phyloP scores from a whole-genome alignment of 2,329 filamentous ascomycete genomes.

The Hyphodiscus sp. region DNA sequence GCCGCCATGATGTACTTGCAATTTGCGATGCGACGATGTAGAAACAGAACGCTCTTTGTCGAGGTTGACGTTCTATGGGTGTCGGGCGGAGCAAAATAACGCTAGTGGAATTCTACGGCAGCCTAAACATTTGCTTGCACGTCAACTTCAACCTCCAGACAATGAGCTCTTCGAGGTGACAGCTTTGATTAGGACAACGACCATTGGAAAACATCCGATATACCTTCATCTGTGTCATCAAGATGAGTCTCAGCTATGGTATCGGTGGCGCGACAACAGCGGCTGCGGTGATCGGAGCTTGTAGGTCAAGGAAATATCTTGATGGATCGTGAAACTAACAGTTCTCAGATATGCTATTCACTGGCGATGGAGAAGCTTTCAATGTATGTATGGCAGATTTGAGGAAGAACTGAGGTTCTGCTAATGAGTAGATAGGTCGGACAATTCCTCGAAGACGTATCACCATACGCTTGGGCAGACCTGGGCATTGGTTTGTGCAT shows the following conservation, averaged over 20 bases:
- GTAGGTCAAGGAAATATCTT: slow-evolving; percentile 46
- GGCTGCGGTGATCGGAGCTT: slow-evolving; percentile 68
- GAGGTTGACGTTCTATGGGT: slow-evolving; percentile 1
- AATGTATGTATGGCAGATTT: slow-evolving; percentile 55
- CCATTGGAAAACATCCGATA: slow-evolving; percentile 1
- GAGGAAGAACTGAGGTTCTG: slow-evolving; percentile 2
- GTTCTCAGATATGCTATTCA: slow-evolving; percentile 90
- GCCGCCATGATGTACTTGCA: slow-evolving; percentile 38
- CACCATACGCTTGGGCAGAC: slow-evolving; percentile 89
- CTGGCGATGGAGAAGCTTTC: slow-evolving; percentile 90
- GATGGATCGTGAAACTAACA: slow-evolving; percentile 18
- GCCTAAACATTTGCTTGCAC: slow-evolving; percentile 6
- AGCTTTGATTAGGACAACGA: slow-evolving; percentile 11
- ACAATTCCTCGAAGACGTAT: slow-evolving; percentile 87
- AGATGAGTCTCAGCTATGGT: slow-evolving; percentile 70
- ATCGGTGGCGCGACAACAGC: slow-evolving; percentile 61
- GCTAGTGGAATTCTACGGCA: slow-evolving; percentile 16
- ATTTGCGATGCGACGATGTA: slow-evolving; percentile 13
- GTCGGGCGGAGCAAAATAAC: slow-evolving; percentile 16
- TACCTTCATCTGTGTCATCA: slow-evolving; percentile 22
- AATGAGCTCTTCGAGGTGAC: background rate
- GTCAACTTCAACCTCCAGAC: background rate
- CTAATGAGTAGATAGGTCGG: slow-evolving; percentile 58
- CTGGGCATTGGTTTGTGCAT: slow-evolving; percentile 92
- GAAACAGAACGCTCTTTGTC: slow-evolving; percentile 6